A percentile compares a stretch with the other conserved stretches of the same genome.
Conservation (phyloP, 139 green algal genomes). For the Pseudopediastrum boryanum region DNA sequence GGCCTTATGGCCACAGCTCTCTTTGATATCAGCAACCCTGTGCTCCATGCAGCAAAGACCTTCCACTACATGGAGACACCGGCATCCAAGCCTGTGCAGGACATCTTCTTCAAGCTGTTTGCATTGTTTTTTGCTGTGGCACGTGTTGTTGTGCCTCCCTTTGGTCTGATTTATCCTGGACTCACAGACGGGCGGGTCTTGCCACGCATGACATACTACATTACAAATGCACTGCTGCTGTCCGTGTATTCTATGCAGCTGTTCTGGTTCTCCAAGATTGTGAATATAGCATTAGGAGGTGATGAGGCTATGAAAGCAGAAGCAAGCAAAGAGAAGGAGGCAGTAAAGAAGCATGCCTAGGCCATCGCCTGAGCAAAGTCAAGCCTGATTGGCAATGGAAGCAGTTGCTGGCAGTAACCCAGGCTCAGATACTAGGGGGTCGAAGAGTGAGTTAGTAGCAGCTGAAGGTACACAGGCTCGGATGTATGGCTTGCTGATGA, state of each 20-base stretch:
- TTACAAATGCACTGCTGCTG: constrained; percentile 44
- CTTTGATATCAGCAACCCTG: constrained; percentile 54
- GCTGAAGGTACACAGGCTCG: too few species aligned
- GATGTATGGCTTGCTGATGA: too few species aligned
- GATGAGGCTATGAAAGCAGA: too few species aligned
- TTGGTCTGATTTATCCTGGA: constrained; percentile 34
- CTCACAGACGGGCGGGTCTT: constrained; percentile 30
- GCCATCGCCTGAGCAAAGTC: too few species aligned
- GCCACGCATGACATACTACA: constrained; percentile 37
- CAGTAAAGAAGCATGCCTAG: too few species aligned
- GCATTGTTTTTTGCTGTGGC: constrained; percentile 42
- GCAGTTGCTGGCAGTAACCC: too few species aligned
- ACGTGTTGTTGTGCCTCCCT: constrained; percentile 27
- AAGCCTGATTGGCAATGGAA: too few species aligned
- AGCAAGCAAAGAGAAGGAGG: too few species aligned
- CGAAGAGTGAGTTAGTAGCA: too few species aligned
- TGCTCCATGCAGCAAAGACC: constrained; percentile 61
- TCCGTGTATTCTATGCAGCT: constrained; percentile 54
- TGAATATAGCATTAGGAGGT: constrained; percentile 33
- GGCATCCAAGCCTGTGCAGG: not conserved
- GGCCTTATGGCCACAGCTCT: constrained; percentile 47
- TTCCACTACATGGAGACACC: constrained; percentile 38
- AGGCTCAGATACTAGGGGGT: too few species aligned
- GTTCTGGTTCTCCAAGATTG: constrained; percentile 58
- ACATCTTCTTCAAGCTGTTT: constrained; percentile 45